phyloP scores from a whole-genome alignment of 768 basidiomycete genomes.

The Suillus subluteus region DNA sequence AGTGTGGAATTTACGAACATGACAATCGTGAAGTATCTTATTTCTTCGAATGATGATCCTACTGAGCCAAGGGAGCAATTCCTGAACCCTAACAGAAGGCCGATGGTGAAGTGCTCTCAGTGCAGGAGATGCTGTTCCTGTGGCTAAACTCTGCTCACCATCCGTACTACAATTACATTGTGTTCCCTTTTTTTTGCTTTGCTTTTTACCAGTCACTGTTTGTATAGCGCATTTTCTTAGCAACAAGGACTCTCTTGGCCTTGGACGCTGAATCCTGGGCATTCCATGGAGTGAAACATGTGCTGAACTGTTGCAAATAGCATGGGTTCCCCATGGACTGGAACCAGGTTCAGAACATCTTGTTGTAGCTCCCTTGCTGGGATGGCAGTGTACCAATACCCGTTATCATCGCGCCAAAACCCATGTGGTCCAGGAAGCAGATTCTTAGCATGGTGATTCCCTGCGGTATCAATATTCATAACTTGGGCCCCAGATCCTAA shows the following conservation, averaged over 20 bases:
- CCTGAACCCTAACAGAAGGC: conserved; percentile 32
- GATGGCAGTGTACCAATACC: conserved; percentile 93
- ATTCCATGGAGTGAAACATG: conserved; percentile 98
- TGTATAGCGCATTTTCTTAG: no score
- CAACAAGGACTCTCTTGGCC: no score
- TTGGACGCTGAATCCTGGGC: conserved; percentile 30
- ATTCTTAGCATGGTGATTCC: conserved; percentile 91
- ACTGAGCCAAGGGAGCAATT: conserved; percentile 15
- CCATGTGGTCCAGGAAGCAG: conserved; percentile 98
- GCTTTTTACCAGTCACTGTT: no score
- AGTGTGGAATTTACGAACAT: no score
- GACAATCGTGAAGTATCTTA: no score
- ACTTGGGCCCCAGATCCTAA: conserved; percentile 80
- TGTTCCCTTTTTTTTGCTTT: no score
- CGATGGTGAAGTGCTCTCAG: conserved; percentile 24
- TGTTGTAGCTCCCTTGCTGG: conserved; percentile 98
- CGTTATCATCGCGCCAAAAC: conserved; percentile 94
- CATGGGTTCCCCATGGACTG: no score
- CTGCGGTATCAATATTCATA: conserved; percentile 92
- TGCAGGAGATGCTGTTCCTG: conserved; percentile 38
- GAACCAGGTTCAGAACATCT: conserved; percentile 94
- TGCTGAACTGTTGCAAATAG: conserved; percentile 95
- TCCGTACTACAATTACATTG: background rate
- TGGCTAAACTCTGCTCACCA: conserved; percentile 13
- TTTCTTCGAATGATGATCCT: no score